A percentile compares a stretch with the other conserved stretches of the same genome.
Conservation (phyloP, 176 grass and related monocot genomes). For the Zoysia japonica region DNA sequence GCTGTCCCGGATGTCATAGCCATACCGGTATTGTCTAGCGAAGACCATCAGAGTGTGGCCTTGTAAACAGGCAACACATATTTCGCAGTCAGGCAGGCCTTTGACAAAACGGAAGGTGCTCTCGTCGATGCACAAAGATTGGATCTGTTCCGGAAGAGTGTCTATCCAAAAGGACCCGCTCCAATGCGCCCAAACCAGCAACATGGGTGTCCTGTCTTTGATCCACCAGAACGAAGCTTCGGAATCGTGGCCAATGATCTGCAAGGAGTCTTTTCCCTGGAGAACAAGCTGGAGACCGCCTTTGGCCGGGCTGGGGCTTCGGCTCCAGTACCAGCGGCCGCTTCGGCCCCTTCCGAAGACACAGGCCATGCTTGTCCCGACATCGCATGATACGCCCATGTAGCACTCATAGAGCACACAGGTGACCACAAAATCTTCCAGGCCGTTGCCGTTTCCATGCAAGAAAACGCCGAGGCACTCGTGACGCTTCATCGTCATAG, state of each 20-base stretch:
- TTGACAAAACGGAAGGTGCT: not conserved
- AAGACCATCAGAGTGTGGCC: not conserved
- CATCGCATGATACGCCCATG: not conserved
- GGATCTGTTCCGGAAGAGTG: not conserved
- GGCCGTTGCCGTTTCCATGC: too few relatives aligned
- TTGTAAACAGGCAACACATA: not conserved
- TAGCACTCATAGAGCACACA: not conserved
- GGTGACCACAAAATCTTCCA: too few relatives aligned
- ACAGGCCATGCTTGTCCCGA: not conserved
- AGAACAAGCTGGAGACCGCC: not conserved
- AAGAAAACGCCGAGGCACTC: too few relatives aligned
- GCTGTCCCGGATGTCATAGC: too few relatives aligned
- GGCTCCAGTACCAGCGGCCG: not conserved
- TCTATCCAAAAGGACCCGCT: not conserved
- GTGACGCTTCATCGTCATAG: too few relatives aligned
- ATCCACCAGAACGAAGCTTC: not conserved
- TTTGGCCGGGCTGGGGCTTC: not conserved
- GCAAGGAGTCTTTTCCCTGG: not conserved
- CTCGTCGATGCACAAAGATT: not conserved
- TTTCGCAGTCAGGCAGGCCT: not conserved
- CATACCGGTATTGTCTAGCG: not conserved
- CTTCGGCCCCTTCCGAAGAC: not conserved
- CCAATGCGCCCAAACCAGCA: too few relatives aligned
- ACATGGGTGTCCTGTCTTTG: not conserved
- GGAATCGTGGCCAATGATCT: not conserved